phyloP scores from a whole-genome alignment of 2,329 filamentous ascomycete genomes.

The Ceratocystis smalleyi region DNA sequence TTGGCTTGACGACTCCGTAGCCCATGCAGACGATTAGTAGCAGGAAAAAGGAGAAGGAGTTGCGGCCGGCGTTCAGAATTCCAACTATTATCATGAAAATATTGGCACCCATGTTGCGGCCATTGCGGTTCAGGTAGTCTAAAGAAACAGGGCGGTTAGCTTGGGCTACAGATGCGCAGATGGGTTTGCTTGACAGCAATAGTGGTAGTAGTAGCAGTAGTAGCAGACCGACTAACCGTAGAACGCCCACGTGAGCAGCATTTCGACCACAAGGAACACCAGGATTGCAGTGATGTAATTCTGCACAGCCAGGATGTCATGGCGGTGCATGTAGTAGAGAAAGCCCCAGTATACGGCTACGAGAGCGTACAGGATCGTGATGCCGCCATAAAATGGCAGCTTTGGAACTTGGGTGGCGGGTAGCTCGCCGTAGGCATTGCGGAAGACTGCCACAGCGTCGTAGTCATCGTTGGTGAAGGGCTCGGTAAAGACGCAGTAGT shows the following conservation, averaged over 20 bases:
- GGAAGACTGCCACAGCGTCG: slow-evolving; percentile 70
- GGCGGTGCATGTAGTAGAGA: slow-evolving; percentile 83
- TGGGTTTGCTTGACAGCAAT: not conserved
- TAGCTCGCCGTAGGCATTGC: slow-evolving; percentile 91
- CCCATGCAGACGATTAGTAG: slow-evolving; percentile 98
- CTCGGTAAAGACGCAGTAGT: slow-evolving; percentile 81
- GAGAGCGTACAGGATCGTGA: slow-evolving; percentile 85
- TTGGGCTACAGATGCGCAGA: no score
- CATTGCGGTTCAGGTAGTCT: slow-evolving; percentile 88
- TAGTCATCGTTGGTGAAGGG: slow-evolving; percentile 55
- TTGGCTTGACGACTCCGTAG: slow-evolving; percentile 92
- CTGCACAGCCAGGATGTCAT: slow-evolving; percentile 91
- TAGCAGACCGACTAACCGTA: slow-evolving; percentile 45
- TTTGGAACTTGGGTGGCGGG: slow-evolving; percentile 93
- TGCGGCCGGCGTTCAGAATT: slow-evolving; percentile 79
- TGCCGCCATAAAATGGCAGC: slow-evolving; percentile 86
- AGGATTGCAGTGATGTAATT: slow-evolving; percentile 98
- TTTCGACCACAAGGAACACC: slow-evolving; percentile 84
- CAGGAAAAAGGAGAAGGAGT: slow-evolving; percentile 97
- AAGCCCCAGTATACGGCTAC: slow-evolving; percentile 82
- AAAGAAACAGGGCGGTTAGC: not conserved
- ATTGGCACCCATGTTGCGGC: slow-evolving; percentile 68
- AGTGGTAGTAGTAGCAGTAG: slow-evolving; percentile 17
- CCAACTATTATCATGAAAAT: slow-evolving; percentile 83
- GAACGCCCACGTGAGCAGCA: slow-evolving; percentile 97